Conservation (phyloP, 2,329 filamentous ascomycete species). For the Ophiocordyceps camponoti-floridani region DNA sequence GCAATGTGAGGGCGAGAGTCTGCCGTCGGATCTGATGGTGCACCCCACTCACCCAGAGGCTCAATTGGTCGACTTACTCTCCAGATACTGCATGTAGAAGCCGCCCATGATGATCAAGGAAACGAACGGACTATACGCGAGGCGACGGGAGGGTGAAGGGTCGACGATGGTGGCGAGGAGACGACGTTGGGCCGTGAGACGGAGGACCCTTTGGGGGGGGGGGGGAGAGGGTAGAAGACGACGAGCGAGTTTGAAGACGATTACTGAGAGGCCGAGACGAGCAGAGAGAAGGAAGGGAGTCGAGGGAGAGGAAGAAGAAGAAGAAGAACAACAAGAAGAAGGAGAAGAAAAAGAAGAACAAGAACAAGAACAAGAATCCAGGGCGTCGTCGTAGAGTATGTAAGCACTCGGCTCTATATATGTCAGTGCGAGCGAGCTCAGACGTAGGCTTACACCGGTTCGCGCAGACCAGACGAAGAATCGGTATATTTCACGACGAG, state of each 20-base stretch:
- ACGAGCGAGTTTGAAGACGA: too few relatives aligned
- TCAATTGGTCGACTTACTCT: conserved; percentile 40
- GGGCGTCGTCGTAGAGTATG: neutral
- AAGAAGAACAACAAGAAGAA: too few relatives aligned
- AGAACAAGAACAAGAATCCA: neutral
- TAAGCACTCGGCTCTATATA: neutral
- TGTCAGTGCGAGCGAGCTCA: neutral
- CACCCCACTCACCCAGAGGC: neutral
- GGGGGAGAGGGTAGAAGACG: too few relatives aligned
- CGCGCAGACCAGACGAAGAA: conserved; percentile 28
- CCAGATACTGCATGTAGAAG: conserved; percentile 56
- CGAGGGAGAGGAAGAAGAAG: too few relatives aligned
- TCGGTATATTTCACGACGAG: too few relatives aligned
- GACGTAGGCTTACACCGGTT: conserved; percentile 4
- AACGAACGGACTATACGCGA: too few relatives aligned
- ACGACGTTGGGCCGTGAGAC: too few relatives aligned
- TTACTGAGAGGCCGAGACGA: neutral
- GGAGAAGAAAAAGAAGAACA: too few relatives aligned
- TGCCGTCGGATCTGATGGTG: neutral
- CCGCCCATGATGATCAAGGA: conserved; percentile 31
- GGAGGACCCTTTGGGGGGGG: too few relatives aligned
- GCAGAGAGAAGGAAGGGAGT: too few relatives aligned
- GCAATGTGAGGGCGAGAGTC: neutral
- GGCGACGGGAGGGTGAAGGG: too few relatives aligned
- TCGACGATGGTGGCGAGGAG: neutral